Evolutionary conservation across 2,329 filamentous ascomycete species (phyloP), one percentile per base, ranked within the genome.

Genomic region (Aspergillus tubingensis): DNA sequence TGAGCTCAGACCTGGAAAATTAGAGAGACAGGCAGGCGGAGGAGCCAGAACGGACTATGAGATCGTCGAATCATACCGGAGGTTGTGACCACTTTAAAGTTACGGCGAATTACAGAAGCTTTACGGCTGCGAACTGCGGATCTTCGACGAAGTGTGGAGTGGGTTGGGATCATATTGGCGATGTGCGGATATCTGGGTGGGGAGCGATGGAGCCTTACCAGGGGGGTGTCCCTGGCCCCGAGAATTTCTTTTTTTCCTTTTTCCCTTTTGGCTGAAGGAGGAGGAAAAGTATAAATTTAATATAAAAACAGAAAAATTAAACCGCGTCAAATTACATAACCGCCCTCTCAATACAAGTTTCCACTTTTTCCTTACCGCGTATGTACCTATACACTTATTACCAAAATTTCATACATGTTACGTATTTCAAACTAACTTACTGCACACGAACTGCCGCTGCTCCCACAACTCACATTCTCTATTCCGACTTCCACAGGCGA

Each of bases 61-160:
- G 65, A 65, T 68, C 60, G 62, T 65, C 66, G 59, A 64, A 62
- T 66, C 63, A 67, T 59, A 48, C 59, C 58, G 57, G 50, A 57
- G 48, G 57, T 59, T 50, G 60, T 61, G 61, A 63, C 60, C 58
- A 61, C 57, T 60, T 68, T 65, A 67, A 66, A 68, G 66, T 70
- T 70, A 70, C 68, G 66, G 68, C 64, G 68, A 68, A 68, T 70
- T 70, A 70, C 68, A 66, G 63, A 63, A 64, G 65, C 64, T 67
- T 70, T 69, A 70, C 67, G 55, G 63, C 65, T 67, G 66, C 67
- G 67, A 70, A 70, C 67, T 70, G 68, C 65, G 68, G 68, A 70
- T 70, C 68, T 66, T 69, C 66, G 60, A 67, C 60, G 51, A 66
- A 66, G 59, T 68, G 65, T 67, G 66, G 67, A 68, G 68, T 67